Evolutionary conservation across 345 rosid genomes (phyloP), one percentile per base, ranked within the genome.

Genomic region (Psidium guajava): DNA sequence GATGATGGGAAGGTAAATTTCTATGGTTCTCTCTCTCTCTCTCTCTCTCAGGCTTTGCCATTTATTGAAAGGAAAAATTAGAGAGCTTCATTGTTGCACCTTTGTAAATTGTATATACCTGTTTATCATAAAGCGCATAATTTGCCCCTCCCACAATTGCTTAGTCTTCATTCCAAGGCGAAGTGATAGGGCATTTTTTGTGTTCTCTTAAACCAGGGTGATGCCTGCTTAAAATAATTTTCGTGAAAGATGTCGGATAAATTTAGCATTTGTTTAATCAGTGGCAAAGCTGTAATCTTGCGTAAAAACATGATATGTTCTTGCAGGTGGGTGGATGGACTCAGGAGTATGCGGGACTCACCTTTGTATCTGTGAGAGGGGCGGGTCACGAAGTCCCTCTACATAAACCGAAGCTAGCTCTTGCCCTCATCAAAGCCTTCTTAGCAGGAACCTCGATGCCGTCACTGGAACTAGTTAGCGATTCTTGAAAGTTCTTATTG

Each of bases 371-470:
- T 0, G 95, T 95, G 77, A 91, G 99, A 84, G 98, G 98, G 83
- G 98, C 99, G 49, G 99, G 98, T 8, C 98, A 95, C 84, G 98
- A 97, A 91, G 98, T 95, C 47, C 97, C 99, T 50, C 88, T 95
- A 88, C 99, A 97, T 86, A 93, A 87, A 90, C 98, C 98, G 0
- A 92, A 93, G 87, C 92, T 91, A 25, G 96, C 98, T 83, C 97
- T 95, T 85, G 82, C 91, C 16, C 95, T 95, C 82, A 53, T 95
- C 93, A 93, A 95, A 87, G 86, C 96, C 36, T 97, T 95, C 92
- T 86, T 95, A 85, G 90, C 95, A 16, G 98, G 95, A 91, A 81
- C 91, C 53, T 88, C 95, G 2, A 87, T 94, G 95, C 91, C 95
- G 4, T 75, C 61, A 32, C 87, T 61, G 57, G 83, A 86, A 50